These are phyloP conservation scores for Solanum corneliomulleri DNA, from an alignment of 257 asterid genomes.

Conservation along the genomic window DNA sequence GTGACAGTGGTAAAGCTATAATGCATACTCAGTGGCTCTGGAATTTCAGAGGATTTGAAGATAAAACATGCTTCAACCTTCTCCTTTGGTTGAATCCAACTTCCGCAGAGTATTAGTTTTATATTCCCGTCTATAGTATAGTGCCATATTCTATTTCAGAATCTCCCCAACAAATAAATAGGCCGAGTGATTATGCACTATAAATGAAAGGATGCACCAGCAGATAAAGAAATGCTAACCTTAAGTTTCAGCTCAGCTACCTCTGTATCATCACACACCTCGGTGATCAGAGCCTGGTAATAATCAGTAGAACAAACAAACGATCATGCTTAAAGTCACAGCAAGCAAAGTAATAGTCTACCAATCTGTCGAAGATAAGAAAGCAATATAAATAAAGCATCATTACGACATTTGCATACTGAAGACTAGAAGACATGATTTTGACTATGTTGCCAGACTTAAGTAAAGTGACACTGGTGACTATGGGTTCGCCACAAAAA, in stretches of 20 bases:
- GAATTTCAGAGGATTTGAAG: not conserved
- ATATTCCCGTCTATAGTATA: not conserved
- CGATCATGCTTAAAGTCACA: conserved; percentile 1
- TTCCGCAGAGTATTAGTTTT: not conserved
- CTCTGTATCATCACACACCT: conserved; percentile 71
- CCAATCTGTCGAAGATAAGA: not conserved
- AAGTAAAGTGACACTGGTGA: not conserved
- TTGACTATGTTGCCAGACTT: not conserved
- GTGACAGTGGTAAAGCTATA: not conserved
- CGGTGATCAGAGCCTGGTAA: conserved; percentile 47
- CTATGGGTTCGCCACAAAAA: not conserved
- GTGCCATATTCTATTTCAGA: not conserved
- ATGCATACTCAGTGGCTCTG: not conserved
- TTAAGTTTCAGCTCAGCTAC: conserved; percentile 74
- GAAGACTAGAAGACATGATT: not conserved
- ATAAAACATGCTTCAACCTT: not conserved
- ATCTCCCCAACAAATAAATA: not conserved
- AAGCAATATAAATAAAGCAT: not conserved
- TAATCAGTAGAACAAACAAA: not conserved
- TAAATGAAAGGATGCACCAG: not conserved
- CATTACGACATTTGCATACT: not conserved
- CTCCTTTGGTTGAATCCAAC: not conserved
- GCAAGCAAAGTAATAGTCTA: not conserved
- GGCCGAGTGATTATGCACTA: not conserved
- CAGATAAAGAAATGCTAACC: conserved; percentile 18